Evolutionary conservation across 1,284 basidiomycete species (phyloP).

Genomic region (Leccinum pachyderme): DNA sequence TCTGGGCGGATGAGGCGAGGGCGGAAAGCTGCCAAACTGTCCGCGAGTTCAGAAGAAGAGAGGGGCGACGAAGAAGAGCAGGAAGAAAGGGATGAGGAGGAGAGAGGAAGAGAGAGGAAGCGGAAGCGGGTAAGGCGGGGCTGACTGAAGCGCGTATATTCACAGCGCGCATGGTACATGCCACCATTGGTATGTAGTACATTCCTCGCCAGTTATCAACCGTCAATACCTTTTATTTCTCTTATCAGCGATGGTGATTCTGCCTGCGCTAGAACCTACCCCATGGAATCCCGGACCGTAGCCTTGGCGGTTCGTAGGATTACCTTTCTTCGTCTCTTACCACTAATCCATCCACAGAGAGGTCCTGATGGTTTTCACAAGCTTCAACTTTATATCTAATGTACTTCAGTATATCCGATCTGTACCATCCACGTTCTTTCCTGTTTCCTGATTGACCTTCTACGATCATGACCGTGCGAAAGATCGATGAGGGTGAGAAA

Average conservation of each 20-base stretch:
- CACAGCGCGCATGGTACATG: background rate
- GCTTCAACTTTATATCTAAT: too few relatives aligned
- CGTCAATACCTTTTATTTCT: too few relatives aligned
- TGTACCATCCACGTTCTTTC: too few relatives aligned
- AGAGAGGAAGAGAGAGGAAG: constrained; percentile 29
- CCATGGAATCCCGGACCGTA: too few relatives aligned
- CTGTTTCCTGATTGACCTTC: too few relatives aligned
- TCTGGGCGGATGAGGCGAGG: constrained; percentile 5
- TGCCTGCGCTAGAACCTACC: too few relatives aligned
- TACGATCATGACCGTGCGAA: background rate
- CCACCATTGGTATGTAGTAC: background rate
- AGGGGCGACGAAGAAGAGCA: constrained; percentile 7
- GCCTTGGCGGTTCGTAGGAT: too few relatives aligned
- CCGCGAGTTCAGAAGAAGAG: constrained; percentile 10
- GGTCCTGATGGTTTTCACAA: too few relatives aligned
- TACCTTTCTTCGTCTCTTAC: too few relatives aligned
- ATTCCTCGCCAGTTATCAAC: background rate
- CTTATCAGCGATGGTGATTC: too few relatives aligned
- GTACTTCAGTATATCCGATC: too few relatives aligned
- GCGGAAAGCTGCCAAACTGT: constrained; percentile 7
- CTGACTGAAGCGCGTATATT: background rate
- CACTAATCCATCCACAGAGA: too few relatives aligned
- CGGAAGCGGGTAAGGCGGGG: constrained; percentile 26
- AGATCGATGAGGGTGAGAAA: background rate
- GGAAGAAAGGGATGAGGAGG: constrained; percentile 16